A percentile compares a stretch with the other conserved stretches of the same genome.
phyloP scores from a whole-genome alignment of 2,329 filamentous ascomycete genomes.

The Cercospora janseana region DNA sequence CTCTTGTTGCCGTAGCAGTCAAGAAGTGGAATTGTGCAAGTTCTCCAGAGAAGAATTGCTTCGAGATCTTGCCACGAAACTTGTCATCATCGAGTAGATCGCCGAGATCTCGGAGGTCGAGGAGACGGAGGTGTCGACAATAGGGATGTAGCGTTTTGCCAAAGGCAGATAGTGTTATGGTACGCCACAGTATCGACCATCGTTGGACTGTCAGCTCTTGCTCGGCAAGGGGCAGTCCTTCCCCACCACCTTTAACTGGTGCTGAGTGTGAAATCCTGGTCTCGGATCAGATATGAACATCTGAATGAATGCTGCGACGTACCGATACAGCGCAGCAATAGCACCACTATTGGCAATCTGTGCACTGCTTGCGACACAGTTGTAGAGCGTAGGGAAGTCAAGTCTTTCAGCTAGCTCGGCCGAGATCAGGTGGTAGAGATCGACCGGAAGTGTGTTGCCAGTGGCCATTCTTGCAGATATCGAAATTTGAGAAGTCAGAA shows the following conservation, averaged over 20 bases:
- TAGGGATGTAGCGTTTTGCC: conserved; percentile 66
- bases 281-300: neutral
- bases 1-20: conserved; percentile 29
- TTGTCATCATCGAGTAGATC: conserved; percentile 60
- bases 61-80: conserved; percentile 58
- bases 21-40: conserved; percentile 46
- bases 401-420: conserved; percentile 55
- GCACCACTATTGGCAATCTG: conserved; percentile 57
- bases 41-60: conserved; percentile 55
- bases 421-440: conserved; percentile 61
- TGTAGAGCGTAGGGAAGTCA: conserved; percentile 62
- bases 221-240: conserved; percentile 42
- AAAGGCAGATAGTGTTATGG: conserved; percentile 64
- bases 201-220: conserved; percentile 52
- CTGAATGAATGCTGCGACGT: conserved; percentile 24
- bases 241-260: conserved; percentile 47
- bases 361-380: conserved; percentile 56
- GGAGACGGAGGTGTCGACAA: conserved; percentile 62
- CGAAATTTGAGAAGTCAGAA: no score
- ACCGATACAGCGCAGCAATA: conserved; percentile 64
- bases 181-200: conserved; percentile 66
- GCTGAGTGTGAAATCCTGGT: conserved; percentile 46
- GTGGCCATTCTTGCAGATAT: neutral
- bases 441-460: conserved; percentile 49
- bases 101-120: conserved; percentile 62